Base-by-base conservation (phyloP, 225 moss, liverwort and hornwort species). In the Polytrichum commune region DNA sequence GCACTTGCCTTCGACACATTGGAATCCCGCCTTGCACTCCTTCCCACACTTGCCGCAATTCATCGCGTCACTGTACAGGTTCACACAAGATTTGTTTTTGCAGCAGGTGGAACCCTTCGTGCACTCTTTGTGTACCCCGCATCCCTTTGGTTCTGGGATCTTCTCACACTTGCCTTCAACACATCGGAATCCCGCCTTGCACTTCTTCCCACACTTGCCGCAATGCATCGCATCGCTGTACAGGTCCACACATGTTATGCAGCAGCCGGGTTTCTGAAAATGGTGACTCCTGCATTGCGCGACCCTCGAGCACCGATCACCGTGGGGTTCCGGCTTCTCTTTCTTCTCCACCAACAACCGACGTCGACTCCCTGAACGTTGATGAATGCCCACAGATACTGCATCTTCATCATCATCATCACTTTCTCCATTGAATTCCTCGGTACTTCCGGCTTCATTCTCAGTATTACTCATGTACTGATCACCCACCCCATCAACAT, bases 131-230 rank as follows among this genome's bases (percentile, higher is more conserved):
- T 28, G 18, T 8, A 20, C 20, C 6, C 58, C 58, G 8, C 23
- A 20, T 6, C 58, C 1, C 23, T 20, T 20, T 23, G 20, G 20
- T 6, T 6, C 23, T 8, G 23, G n/a, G 6, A 23, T 8, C 58
- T 58, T 58, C 63, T 29, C 25, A 30, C 75, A 72, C 67, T 27
- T 5, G 0, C 68, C 72, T 5, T n/a, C 6, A 32, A 62, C 60
- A 62, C 77, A 77, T 7, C 24, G 20, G 30, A 6, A 4, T 54
- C 77, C 72, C 19, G 2, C 53, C 1, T 4, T 9, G 55, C 78
- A 78, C 8, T 22, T 7, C n/a, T 28, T 32, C 19, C 77, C 77
- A 5, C 77, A 77, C 26, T 10, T 55, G 6, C 72, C 77, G 8
- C 77, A 77, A 8, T 77, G 30, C 5, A 2, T 18, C 4, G 0